Conservation (phyloP, 1,284 basidiomycete genomes). For the Phylloporus sp. region DNA sequence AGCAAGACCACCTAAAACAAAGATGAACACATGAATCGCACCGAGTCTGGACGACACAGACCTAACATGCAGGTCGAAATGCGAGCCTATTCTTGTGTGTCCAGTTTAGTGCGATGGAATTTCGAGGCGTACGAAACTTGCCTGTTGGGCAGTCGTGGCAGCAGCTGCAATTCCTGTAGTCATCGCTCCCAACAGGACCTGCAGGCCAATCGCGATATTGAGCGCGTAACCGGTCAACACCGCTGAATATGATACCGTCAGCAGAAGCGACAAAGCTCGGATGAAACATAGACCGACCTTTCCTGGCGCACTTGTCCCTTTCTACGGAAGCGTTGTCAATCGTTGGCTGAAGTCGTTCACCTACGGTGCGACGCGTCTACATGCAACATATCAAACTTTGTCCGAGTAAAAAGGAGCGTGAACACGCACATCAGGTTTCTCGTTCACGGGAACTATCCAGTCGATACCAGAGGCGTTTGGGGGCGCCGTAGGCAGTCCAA, state of each 20-base stretch:
- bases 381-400: background rate
- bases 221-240: conserved; percentile 56
- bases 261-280: background rate
- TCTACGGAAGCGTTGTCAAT: conserved; percentile 49
- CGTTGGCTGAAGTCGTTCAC: conserved; percentile 55
- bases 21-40: background rate
- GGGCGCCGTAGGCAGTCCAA: background rate
- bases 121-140: conserved; percentile 26
- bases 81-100: conserved; percentile 25
- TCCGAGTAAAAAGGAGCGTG: background rate
- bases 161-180: conserved; percentile 72
- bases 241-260: conserved; percentile 44
- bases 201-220: conserved; percentile 64
- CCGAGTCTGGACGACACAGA: conserved; percentile 13
- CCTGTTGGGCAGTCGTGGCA: conserved; percentile 46
- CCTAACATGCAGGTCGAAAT: conserved; percentile 36
- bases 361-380: conserved; percentile 44
- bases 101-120: conserved; percentile 9
- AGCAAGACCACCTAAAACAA: conserved; percentile 57
- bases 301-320: conserved; percentile 49
- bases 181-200: conserved; percentile 71
- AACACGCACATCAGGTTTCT: conserved; percentile 25
- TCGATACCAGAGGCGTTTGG: conserved; percentile 30
- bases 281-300: conserved; percentile 35
- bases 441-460: conserved; percentile 38